A percentile compares a stretch with the other conserved stretches of the same genome.
phyloP scores from a whole-genome alignment of 1,139 yeast genomes.

The Debaryomyces robertsiae region DNA sequence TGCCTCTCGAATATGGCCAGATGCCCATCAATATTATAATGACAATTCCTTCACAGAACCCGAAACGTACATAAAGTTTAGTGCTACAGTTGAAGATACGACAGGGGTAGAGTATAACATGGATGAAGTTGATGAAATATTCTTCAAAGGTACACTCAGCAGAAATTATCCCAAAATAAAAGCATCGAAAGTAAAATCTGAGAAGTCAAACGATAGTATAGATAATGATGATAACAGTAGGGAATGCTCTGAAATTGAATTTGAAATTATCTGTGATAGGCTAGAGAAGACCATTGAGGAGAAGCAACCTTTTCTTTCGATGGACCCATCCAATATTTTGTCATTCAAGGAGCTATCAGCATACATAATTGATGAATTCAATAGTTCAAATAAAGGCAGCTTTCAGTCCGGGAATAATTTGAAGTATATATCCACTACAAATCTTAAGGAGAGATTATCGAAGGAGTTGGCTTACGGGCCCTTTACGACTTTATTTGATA shows the following conservation, averaged over 20 bases:
- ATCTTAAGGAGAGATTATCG: slow-evolving; percentile 42
- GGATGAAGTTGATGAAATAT: slow-evolving; percentile 86
- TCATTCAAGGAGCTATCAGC: slow-evolving; percentile 68
- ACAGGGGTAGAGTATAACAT: slow-evolving; percentile 83
- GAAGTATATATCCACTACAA: slow-evolving; percentile 40
- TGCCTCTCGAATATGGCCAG: slow-evolving; percentile 83
- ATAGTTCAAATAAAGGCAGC: slow-evolving; percentile 26
- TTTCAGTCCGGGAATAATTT: slow-evolving; percentile 32
- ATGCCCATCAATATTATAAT: slow-evolving; percentile 69
- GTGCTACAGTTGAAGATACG: slow-evolving; percentile 95
- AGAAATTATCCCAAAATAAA: slow-evolving; percentile 26
- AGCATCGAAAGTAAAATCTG: slow-evolving; percentile 18
- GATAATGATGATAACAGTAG: slow-evolving; percentile 21
- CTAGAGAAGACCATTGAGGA: slow-evolving; percentile 75
- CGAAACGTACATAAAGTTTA: slow-evolving; percentile 77
- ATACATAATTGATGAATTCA: slow-evolving; percentile 42
- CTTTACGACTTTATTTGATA: slow-evolving; percentile 55
- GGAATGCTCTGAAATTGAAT: slow-evolving; percentile 74
- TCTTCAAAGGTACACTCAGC: slow-evolving; percentile 48
- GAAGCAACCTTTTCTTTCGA: slow-evolving; percentile 83
- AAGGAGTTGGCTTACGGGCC: slow-evolving; percentile 44
- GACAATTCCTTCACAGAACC: slow-evolving; percentile 70
- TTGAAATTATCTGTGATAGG: slow-evolving; percentile 74
- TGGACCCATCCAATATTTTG: slow-evolving; percentile 80
- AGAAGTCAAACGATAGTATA: slow-evolving; percentile 16